Base-by-base conservation (phyloP, 768 basidiomycete species). In the Trametes meyenii region DNA sequence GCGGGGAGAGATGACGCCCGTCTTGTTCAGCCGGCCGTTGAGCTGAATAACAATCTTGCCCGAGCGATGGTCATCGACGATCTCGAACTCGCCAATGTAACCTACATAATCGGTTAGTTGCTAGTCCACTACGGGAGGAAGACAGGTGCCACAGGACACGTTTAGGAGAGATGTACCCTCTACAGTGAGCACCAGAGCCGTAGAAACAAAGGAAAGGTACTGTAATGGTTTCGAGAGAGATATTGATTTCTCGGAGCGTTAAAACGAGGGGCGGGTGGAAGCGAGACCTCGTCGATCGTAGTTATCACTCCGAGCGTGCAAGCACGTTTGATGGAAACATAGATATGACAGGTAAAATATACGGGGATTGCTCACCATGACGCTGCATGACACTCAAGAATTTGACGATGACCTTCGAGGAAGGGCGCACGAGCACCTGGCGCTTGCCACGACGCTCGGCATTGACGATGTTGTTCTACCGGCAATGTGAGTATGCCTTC, bases 391-490 rank as follows among this genome's bases (percentile, higher is more conserved):
- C 97, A 67, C 87, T 90, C 68, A 99, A 81, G 80, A 98, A 97
- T 78, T 97, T 97, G 69, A 99, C 89, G 66, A 98, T 86, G 75
- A 99, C 97, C 81, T 99, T 99, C 67, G 94, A 96, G 4, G 92
- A 94, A 58, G 97, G 97, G 52, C 96, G 88, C 77, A 99, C 86
- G 71, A 99, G 89, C 64, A 99, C 97, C 81, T 99, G 97, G 72
- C 97, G 94, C 84, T 99, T 99, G 73, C 97, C 97, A 73, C 95
- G 92, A 75, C 94, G 94, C 83, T 98, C 97, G 73, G 97, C 97
- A 69, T 99, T 99, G 88, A 97, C 94, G 69, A 98, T 97, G 86
- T 92, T 96, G 87, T 96, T 98, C 86, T 90, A 75, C 42, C 3
- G 12, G 24, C 1, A 16, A 45, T 46, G n/a, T 64, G 24, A 61